Evolutionary conservation across 2,329 filamentous ascomycete genomes (phyloP).

Genomic region (Dothistroma septosporum): DNA sequence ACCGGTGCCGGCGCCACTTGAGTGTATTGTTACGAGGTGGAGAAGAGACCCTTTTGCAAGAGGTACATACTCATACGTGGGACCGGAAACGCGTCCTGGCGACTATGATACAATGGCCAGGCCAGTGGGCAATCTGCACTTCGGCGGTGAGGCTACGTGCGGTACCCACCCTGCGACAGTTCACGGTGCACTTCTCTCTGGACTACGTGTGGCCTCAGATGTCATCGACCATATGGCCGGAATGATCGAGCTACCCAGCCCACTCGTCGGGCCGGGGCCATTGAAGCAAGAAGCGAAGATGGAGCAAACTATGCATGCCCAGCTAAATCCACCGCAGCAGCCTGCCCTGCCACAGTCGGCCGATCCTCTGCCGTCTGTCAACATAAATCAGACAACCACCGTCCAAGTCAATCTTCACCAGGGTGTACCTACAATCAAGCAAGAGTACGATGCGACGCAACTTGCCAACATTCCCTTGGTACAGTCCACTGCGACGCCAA

Average conservation of each 20-base stretch:
- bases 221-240: slow-evolving; percentile 77
- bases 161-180: slow-evolving; percentile 95
- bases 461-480: slow-evolving; percentile 1
- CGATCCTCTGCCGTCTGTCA: not conserved
- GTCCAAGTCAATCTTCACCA: not conserved
- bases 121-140: slow-evolving; percentile 80
- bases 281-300: slow-evolving; percentile 40
- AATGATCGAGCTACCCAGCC: slow-evolving; percentile 70
- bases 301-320: not conserved
- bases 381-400: not conserved
- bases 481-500: slow-evolving; percentile 2
- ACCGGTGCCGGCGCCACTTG: slow-evolving; percentile 69
- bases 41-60: slow-evolving; percentile 83
- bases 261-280: slow-evolving; percentile 60
- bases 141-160: slow-evolving; percentile 94
- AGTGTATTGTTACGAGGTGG: slow-evolving; percentile 91
- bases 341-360: not conserved
- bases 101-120: slow-evolving; percentile 92
- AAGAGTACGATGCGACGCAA: slow-evolving; percentile 18
- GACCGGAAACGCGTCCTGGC: slow-evolving; percentile 71
- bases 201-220: slow-evolving; percentile 82
- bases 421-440: slow-evolving; percentile 21
- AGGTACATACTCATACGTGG: slow-evolving; percentile 93
- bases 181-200: slow-evolving; percentile 92
- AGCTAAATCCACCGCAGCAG: not conserved